Evolutionary conservation across 164 flowering plant species (phyloP), one percentile per base, ranked within the genome.

Genomic region (Aristolochia fimbriata): DNA sequence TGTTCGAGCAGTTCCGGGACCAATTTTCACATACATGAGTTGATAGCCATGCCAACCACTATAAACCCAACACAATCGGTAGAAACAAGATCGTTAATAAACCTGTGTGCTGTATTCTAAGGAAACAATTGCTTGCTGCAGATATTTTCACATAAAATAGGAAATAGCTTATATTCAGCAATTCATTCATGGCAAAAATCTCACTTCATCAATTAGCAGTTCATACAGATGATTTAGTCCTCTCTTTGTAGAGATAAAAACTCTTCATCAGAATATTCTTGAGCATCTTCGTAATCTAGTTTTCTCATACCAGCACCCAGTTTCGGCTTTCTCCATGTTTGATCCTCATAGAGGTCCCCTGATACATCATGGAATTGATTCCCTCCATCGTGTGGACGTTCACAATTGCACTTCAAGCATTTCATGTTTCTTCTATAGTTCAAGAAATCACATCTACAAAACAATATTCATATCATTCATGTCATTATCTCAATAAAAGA

Each of bases 361-460:
- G 43, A 37, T 7, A 7, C 43, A 16, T 81, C 81, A 12, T 82
- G 83, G 62, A 75, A 69, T 52, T 62, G 31, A 46, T 62, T 30
- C 21, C 27, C 61, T 1, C 41, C 51, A 58, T 66, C 80, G 43
- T 70, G 71, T 15, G 93, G 87, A 10, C 78, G 82, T 10, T 78
- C 76, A 57, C 65, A 46, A 5, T 74, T 70, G 78, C 98, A 92
- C 67, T 83, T 85, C 47, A 67, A 66, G 77, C 98, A 92, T 13
- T 27, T 60, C 33, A 21, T 57, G 70, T 92, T 89, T 65, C 75
- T 73, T 37, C 82, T 70, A 55, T 49, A 92, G 63, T 89, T 92
- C 68, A 85, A 24, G 76, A 76, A 92, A 68, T 82, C 87, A 51
- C 98, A 89, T 49, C 98, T 92, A 45, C 71, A 69, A n/a, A 55